phyloP scores from a whole-genome alignment of 73 alveolate genomes.

The Tetrahymena thermophila region DNA sequence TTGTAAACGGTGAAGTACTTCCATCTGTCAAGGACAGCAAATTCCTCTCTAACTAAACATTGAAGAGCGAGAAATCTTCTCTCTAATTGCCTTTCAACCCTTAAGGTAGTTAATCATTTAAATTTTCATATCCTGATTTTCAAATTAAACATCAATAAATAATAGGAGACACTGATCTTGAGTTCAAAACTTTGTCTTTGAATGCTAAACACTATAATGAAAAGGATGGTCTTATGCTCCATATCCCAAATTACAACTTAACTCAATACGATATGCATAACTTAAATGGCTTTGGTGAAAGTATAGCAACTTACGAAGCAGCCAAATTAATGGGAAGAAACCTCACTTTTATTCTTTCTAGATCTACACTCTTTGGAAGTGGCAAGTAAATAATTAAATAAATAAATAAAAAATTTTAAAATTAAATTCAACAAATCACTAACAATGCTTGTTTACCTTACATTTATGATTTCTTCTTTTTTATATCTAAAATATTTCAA shows the following conservation, averaged over 20 bases:
- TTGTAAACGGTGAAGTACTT: conserved; percentile 42
- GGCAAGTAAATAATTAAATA: conserved; percentile 17
- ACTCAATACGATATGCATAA: conserved; percentile 31
- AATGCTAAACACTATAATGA: not conserved
- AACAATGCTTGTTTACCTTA: too few relatives aligned
- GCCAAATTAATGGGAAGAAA: conserved; percentile 11
- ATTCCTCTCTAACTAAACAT: not conserved
- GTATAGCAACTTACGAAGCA: conserved; percentile 16
- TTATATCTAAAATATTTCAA: too few relatives aligned
- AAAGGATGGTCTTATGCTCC: not conserved
- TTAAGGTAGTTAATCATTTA: not conserved
- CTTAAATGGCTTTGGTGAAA: conserved; percentile 22
- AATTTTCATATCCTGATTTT: not conserved
- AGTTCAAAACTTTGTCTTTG: not conserved
- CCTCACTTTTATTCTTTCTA: conserved; percentile 20
- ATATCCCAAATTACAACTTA: not conserved
- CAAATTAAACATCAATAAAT: not conserved
- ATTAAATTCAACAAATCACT: too few relatives aligned
- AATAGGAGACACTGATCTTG: not conserved
- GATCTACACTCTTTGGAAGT: conserved; percentile 34
- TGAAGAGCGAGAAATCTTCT: not conserved
- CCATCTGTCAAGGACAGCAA: not conserved
- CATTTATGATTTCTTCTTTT: too few relatives aligned
- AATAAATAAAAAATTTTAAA: not conserved
- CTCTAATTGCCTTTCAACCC: not conserved